Conservation (phyloP, 306 rosid species). For the Vigna angularis region DNA sequence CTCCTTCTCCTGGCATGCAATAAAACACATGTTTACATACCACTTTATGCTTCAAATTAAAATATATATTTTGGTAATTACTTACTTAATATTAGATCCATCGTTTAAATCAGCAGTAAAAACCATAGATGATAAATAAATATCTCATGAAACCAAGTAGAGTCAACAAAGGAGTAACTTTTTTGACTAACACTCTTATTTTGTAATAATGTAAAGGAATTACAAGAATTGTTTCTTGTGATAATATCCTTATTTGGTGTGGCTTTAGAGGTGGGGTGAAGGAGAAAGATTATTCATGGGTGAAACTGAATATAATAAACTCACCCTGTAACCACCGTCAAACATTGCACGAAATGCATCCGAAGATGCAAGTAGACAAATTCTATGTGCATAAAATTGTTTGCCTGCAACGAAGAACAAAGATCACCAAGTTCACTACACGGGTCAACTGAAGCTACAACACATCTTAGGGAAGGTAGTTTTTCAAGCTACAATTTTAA, state of each 20-base stretch:
- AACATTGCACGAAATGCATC: conserved; percentile 99
- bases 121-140: conserved; percentile 21
- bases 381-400: conserved; percentile 95
- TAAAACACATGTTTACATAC: conserved; percentile 25
- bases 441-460: conserved; percentile 35
- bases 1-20: conserved; percentile 89
- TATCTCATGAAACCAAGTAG: conserved; percentile 36
- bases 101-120: conserved; percentile 25
- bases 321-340: conserved; percentile 99
- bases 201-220: not conserved
- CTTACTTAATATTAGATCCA: conserved; percentile 20
- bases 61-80: not conserved
- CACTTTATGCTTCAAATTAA: conserved; percentile 33
- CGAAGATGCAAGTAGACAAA: conserved; percentile 94
- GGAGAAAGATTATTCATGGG: conserved; percentile 8
- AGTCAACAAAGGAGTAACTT: conserved; percentile 7
- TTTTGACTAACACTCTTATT: not conserved
- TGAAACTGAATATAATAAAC: conserved; percentile 36
- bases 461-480: conserved; percentile 9
- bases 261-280: not conserved
- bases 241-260: not conserved
- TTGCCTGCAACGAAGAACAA: conserved; percentile 66
- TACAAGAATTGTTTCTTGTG: not conserved
- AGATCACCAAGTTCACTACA: conserved; percentile 28
- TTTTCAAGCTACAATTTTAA: conserved; percentile 7